These are phyloP conservation scores for Pseudoperonospora humuli DNA, from an alignment of 352 stramenopile genomes.

Conservation along the genomic window DNA sequence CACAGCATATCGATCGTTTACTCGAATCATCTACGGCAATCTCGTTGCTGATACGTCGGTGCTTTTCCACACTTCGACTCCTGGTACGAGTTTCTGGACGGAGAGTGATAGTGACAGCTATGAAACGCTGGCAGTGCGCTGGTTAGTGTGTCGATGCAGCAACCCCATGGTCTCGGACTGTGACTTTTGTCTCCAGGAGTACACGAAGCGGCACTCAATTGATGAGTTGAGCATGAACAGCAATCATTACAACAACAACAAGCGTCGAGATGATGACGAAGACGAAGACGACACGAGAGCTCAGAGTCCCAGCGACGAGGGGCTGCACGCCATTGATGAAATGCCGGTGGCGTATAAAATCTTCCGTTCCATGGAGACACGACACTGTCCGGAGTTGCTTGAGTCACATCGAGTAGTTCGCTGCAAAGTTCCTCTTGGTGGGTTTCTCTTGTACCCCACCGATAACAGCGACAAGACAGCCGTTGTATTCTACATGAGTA, in stretches of 20 bases:
- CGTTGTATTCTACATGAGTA: slow-evolving; percentile 73
- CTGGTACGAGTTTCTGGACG: slow-evolving; percentile 4
- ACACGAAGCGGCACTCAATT: slow-evolving; percentile 48
- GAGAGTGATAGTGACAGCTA: slow-evolving; percentile 8
- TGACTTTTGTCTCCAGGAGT: slow-evolving; percentile 69
- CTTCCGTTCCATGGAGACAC: slow-evolving; percentile 57
- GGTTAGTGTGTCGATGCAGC: slow-evolving; percentile 56
- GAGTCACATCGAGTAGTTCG: slow-evolving; percentile 57
- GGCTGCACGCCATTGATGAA: slow-evolving; percentile 15
- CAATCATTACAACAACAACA: slow-evolving; percentile 33
- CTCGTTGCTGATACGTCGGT: slow-evolving; percentile 65
- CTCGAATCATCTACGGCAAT: slow-evolving; percentile 65
- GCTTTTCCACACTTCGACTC: slow-evolving; percentile 50
- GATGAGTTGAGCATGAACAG: slow-evolving; percentile 34
- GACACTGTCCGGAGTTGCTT: slow-evolving; percentile 54
- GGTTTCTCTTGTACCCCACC: slow-evolving; percentile 65
- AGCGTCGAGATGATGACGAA: slow-evolving; percentile 20
- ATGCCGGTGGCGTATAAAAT: slow-evolving; percentile 61
- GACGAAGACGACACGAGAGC: slow-evolving; percentile 4
- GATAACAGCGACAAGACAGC: slow-evolving; percentile 48
- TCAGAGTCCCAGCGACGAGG: slow-evolving; percentile 1
- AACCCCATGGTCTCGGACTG: slow-evolving; percentile 60
- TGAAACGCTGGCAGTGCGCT: slow-evolving; percentile 59
- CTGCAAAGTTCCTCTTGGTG: slow-evolving; percentile 46
- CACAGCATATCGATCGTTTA: slow-evolving; percentile 59